A percentile compares a stretch with the other conserved stretches of the same genome.
phyloP scores from a whole-genome alignment of 495 filamentous ascomycete genomes.

The Penicillium canariense region DNA sequence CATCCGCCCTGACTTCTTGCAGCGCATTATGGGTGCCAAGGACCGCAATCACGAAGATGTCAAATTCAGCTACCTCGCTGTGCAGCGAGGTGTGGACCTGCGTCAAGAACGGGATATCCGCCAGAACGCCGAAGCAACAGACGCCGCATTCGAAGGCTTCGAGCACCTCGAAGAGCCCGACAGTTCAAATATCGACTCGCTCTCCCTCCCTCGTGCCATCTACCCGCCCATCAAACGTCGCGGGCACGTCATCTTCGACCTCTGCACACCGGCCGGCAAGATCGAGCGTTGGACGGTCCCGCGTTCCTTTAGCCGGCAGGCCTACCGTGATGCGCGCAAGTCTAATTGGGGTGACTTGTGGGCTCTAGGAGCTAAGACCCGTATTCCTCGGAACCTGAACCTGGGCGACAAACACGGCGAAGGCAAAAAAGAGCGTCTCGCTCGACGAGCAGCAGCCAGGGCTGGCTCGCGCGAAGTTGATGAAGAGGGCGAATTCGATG shows the following conservation, averaged over 20 bases:
- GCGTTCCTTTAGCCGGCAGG: slow-evolving; percentile 70
- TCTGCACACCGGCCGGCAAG: slow-evolving; percentile 81
- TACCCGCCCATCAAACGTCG: slow-evolving; percentile 79
- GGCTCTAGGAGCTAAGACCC: slow-evolving; percentile 91
- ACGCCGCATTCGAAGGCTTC: slow-evolving; percentile 52
- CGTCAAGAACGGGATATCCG: slow-evolving; percentile 38
- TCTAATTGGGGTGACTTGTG: slow-evolving; percentile 89
- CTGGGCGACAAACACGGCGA: slow-evolving; percentile 60
- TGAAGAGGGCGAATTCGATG: slow-evolving; percentile 17
- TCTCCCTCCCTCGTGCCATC: slow-evolving; percentile 75
- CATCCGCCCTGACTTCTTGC: slow-evolving; percentile 77
- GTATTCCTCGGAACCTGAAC: slow-evolving; percentile 57
- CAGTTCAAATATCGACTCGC: slow-evolving; percentile 45
- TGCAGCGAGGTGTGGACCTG: slow-evolving; percentile 71
- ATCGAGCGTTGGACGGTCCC: slow-evolving; percentile 97
- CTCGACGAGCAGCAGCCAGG: slow-evolving; percentile 35
- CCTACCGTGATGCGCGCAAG: slow-evolving; percentile 90
- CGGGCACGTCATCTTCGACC: slow-evolving; percentile 83
- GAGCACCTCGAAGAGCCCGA: slow-evolving; percentile 30
- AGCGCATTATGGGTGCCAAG: slow-evolving; percentile 67
- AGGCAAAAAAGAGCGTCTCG: slow-evolving; percentile 48
- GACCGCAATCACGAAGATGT: slow-evolving; percentile 87
- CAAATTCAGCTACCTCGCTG: slow-evolving; percentile 80
- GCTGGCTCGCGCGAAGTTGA: slow-evolving; percentile 25
- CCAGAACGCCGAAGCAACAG: slow-evolving; percentile 43